Conservation (phyloP, 2,329 filamentous ascomycete species). For the Cyanodermella asteris region DNA sequence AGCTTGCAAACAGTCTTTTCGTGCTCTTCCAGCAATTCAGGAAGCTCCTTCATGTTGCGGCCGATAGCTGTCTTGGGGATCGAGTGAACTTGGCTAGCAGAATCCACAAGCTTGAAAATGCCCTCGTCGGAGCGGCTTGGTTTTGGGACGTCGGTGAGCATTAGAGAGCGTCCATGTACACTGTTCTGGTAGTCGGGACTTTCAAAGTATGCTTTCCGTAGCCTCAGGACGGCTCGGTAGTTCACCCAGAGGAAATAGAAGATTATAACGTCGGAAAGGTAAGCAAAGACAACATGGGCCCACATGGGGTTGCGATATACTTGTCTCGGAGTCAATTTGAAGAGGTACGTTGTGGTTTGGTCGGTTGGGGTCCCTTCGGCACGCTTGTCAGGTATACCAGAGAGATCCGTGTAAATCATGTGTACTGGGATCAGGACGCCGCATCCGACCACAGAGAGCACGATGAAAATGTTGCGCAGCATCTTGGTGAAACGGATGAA, state of each 20-base stretch:
- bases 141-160: slow-evolving; percentile 64
- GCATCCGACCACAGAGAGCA: slow-evolving; percentile 50
- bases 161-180: slow-evolving; percentile 47
- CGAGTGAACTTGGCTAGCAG: slow-evolving; percentile 54
- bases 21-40: slow-evolving; percentile 66
- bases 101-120: slow-evolving; percentile 61
- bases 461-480: slow-evolving; percentile 74
- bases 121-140: slow-evolving; percentile 66
- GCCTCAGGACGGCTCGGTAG: slow-evolving; percentile 47
- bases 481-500: slow-evolving; percentile 79
- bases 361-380: too few relatives aligned
- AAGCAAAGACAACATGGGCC: slow-evolving; percentile 37
- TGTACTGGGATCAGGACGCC: slow-evolving; percentile 67
- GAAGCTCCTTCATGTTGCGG: slow-evolving; percentile 78
- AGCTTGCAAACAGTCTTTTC: slow-evolving; percentile 59
- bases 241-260: slow-evolving; percentile 76
- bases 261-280: slow-evolving; percentile 51
- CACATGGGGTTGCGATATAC: slow-evolving; percentile 35
- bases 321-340: slow-evolving; percentile 32
- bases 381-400: slow-evolving; percentile 16
- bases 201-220: slow-evolving; percentile 64
- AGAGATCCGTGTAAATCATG: slow-evolving; percentile 27
- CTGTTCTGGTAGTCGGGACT: slow-evolving; percentile 74
- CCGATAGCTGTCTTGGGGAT: slow-evolving; percentile 65
- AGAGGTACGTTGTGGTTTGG: too few relatives aligned